Evolutionary conservation across 371 early-diverging fungal genomes (phyloP), one percentile per base, ranked within the genome.

Genomic region (Choanephora cucurbitarum): DNA sequence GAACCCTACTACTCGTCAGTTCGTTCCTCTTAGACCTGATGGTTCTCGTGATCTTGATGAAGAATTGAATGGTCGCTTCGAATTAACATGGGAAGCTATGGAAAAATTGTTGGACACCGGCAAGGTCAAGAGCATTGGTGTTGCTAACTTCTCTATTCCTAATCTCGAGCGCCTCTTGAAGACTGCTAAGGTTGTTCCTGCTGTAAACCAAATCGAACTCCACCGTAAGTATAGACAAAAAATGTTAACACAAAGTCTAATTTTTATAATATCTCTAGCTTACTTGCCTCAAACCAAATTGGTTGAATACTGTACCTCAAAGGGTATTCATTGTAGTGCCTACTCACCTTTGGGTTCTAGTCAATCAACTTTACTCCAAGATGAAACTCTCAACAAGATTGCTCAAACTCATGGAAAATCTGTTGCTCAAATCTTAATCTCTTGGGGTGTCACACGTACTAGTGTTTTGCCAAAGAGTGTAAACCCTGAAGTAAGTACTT

Each of bases 291-390:
- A 88, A 60, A 59, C 66, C 42, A 79, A 83, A 22, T 64, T 88
- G 31, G 51, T 87, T 18, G 77, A 80, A 6, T 88, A 67, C 61
- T 83, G 84, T 62, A 37, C 55, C 3, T 52, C 69, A 34, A 73
- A 89, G 55, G 67, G 66, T 2, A 89, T 92, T 40, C 74, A 76
- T 17, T 64, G 82, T n/a, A 72, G 83, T 42, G 89, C 88, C 23
- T 92, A 91, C 66, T 82, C 86, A 23, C 89, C 92, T 34, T 79
- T 92, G 21, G 91, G 90, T 3, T 69, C 72, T n/a, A 57, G 68
- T 37, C 66, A 79, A 37, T 70, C 77, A 6, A 60, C 69, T 19
- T 52, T 82, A 43, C 61, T 77, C 62, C 63, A 75, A 51, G 73
- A 72, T 40, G 65, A 72, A 67, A 60, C 49, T 43, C 63, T 92